Percentiles rank a stretch among this genome's conserved stretches.
phyloP scores from a whole-genome alignment of 73 alveolate genomes.

The Uronychia setigera region DNA sequence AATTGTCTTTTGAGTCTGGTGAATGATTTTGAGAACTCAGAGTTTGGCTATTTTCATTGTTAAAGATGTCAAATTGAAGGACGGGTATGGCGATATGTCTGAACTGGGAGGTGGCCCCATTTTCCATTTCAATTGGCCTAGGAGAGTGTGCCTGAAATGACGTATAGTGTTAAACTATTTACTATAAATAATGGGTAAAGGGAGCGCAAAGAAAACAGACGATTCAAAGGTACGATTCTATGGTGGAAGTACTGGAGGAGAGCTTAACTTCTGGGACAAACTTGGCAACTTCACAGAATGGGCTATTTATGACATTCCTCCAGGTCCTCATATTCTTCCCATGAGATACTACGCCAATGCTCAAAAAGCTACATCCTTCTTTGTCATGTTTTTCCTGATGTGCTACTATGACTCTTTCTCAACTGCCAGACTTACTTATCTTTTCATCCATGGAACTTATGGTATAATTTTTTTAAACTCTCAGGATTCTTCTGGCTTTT shows the following conservation, averaged over 20 bases:
- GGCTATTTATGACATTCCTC: constrained; percentile 55
- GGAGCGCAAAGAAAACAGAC: not conserved
- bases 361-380: constrained; percentile 66
- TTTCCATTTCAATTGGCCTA: too few relatives aligned
- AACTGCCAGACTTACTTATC: constrained; percentile 89
- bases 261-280: not conserved
- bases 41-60: too few relatives aligned
- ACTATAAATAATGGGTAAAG: too few relatives aligned
- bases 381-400: constrained; percentile 76
- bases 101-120: too few relatives aligned
- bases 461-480: constrained; percentile 2
- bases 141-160: too few relatives aligned
- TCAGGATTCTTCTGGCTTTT: constrained; percentile 92
- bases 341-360: constrained; percentile 64
- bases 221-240: not conserved
- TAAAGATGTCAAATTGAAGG: too few relatives aligned
- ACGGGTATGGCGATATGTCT: too few relatives aligned
- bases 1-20: too few relatives aligned
- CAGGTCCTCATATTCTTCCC: constrained; percentile 69
- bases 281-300: constrained; percentile 1
- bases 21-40: too few relatives aligned
- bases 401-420: constrained; percentile 84
- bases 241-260: not conserved
- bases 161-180: too few relatives aligned
- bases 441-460: constrained; percentile 94